Conservation (phyloP, 2,329 filamentous ascomycete genomes). For the Claviceps lovelessii region DNA sequence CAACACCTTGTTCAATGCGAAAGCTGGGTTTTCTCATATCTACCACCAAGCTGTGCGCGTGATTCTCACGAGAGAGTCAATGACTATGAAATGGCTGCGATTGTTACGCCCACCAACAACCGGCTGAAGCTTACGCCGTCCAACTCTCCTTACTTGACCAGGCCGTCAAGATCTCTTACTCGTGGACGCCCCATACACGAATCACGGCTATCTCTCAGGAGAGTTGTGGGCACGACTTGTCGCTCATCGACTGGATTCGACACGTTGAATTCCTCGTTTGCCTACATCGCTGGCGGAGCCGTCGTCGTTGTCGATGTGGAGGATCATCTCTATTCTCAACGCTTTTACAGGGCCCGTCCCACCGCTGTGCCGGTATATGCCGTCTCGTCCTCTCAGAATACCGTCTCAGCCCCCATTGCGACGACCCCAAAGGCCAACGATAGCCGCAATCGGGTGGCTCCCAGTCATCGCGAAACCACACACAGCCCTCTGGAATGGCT, state of each 20-base stretch:
- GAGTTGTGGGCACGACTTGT: slow-evolving; percentile 85
- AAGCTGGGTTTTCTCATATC: neutral
- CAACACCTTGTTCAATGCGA: neutral
- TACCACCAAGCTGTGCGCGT: neutral
- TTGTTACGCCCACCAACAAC: slow-evolving; percentile 36
- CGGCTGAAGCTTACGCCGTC: slow-evolving; percentile 60
- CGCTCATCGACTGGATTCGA: slow-evolving; percentile 76
- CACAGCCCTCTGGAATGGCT: slow-evolving; percentile 34
- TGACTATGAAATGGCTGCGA: slow-evolving; percentile 42
- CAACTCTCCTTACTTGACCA: slow-evolving; percentile 55
- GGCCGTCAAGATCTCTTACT: slow-evolving; percentile 48
- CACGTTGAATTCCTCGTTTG: slow-evolving; percentile 62
- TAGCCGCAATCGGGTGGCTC: slow-evolving; percentile 41
- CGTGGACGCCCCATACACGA: slow-evolving; percentile 35
- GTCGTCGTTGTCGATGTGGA: slow-evolving; percentile 79
- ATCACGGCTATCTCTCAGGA: slow-evolving; percentile 55
- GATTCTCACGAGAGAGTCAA: slow-evolving; percentile 22
- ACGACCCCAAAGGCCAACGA: slow-evolving; percentile 48
- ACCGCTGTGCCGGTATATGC: slow-evolving; percentile 54
- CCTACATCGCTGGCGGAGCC: slow-evolving; percentile 83
- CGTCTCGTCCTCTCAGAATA: slow-evolving; percentile 36
- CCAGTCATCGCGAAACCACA: slow-evolving; percentile 32
- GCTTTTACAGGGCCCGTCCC: slow-evolving; percentile 81
- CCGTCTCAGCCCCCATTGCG: slow-evolving; percentile 33
- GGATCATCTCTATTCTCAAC: slow-evolving; percentile 53